Base-by-base conservation (phyloP, 805 yeast species). In the Naumovozyma baii region DNA sequence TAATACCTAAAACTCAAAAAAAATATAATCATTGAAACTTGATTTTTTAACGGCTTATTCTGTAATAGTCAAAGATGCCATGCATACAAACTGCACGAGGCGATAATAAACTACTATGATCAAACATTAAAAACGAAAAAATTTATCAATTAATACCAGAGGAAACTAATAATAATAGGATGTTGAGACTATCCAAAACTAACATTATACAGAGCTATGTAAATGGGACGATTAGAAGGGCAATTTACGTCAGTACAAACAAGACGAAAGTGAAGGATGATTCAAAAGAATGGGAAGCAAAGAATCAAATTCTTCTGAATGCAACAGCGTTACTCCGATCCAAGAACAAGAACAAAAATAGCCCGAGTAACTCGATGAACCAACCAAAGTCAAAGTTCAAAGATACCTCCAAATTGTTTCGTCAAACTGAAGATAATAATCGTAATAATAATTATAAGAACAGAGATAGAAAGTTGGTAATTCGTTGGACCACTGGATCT, bases 401-500 rank as follows among this genome's bases (percentile, higher is more conserved):
- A n/a, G n/a, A n/a, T n/a, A n/a, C n/a, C n/a, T n/a, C n/a, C n/a
- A n/a, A n/a, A n/a, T n/a, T n/a, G n/a, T n/a, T n/a, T n/a, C n/a
- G n/a, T n/a, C n/a, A 22, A 7, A 7, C 26, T 22, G 10, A 22
- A 22, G 26, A 10, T 22, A 22, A 22, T 22, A 22, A 22, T n/a
- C n/a, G n/a, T n/a, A n/a, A n/a, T n/a, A n/a, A n/a, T 22, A 22
- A 22, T 22, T 22, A 22, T 22, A 22, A 22, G 10, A 22, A 22
- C 26, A 22, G 10, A 10, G 26, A 7, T 10, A 45, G 37, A 33
- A 49, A 41, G 16, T 18, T 49, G 4, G 34, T 44, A 1, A 38
- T 57, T 9, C 51, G 43, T 15, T 58, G 61, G 60, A 50, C 22
- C 9, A 50, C 51, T n/a, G 64, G 64, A 7, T 41, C 55, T 9